These are phyloP conservation scores for Cantharellus anzutake DNA, from an alignment of 768 basidiomycete genomes.

Conservation along the genomic window DNA sequence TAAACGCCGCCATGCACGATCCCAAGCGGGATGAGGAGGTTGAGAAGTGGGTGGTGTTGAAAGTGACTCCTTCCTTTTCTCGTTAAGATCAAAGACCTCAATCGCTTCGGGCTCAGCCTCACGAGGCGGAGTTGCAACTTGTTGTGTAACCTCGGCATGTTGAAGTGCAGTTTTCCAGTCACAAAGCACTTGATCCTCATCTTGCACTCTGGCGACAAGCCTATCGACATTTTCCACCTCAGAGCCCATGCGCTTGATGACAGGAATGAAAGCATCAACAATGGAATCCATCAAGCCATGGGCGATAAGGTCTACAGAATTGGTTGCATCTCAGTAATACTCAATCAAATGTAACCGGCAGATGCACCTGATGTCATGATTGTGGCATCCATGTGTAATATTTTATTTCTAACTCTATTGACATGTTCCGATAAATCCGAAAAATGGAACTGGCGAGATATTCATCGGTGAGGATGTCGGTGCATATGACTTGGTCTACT, in stretches of 20 bases:
- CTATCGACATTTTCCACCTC: slow-evolving; percentile 66
- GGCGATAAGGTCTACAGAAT: slow-evolving; percentile 67
- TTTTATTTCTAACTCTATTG: slow-evolving; percentile 50
- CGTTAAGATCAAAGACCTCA: background rate
- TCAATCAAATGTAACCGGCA: background rate
- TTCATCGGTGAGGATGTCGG: background rate
- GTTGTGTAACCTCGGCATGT: background rate
- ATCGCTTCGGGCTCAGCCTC: too few species aligned
- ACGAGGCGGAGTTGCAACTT: too few species aligned
- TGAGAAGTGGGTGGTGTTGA: background rate
- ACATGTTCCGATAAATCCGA: slow-evolving; percentile 78
- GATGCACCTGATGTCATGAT: slow-evolving; percentile 53
- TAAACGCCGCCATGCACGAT: too few species aligned
- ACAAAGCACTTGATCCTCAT: too few species aligned
- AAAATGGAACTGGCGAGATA: slow-evolving; percentile 74
- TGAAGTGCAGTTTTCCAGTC: background rate
- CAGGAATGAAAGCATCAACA: slow-evolving; percentile 82
- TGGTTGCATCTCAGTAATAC: background rate
- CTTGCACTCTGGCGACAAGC: too few species aligned
- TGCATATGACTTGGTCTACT: slow-evolving; percentile 14
- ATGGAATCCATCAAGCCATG: slow-evolving; percentile 84
- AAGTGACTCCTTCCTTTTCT: background rate
- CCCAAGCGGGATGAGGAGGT: too few species aligned
- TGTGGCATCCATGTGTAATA: slow-evolving; percentile 39
- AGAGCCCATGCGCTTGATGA: slow-evolving; percentile 58